Evolutionary conservation across 2,329 filamentous ascomycete genomes (phyloP).

Genomic region (Ceratocystiopsis sp.): DNA sequence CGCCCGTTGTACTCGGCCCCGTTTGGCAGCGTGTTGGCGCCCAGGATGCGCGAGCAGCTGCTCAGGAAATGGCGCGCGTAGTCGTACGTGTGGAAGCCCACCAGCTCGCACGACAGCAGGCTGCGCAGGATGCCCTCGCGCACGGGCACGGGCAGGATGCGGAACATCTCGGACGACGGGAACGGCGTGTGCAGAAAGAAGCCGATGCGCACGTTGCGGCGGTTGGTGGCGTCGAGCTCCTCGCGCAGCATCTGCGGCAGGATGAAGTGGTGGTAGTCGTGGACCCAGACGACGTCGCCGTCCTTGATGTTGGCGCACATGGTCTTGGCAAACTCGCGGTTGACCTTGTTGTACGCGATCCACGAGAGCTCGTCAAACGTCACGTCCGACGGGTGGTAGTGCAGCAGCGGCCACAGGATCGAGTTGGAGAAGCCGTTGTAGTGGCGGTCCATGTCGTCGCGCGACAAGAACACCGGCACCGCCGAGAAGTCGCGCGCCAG

Average conservation of each 20-base stretch:
- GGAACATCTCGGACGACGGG: constrained; percentile 90
- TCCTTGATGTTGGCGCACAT: constrained; percentile 79
- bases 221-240: constrained; percentile 53
- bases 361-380: constrained; percentile 93
- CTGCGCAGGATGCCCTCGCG: constrained; percentile 76
- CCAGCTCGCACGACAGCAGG: constrained; percentile 81
- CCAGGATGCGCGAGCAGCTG: constrained; percentile 85
- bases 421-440: constrained; percentile 98
- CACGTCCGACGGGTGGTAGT: constrained; percentile 97
- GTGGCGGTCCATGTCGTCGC: constrained; percentile 83
- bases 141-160: constrained; percentile 87
- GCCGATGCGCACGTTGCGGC: constrained; percentile 90
- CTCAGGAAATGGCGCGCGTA: constrained; percentile 97
- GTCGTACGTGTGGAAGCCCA: constrained; percentile 97
- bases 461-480: constrained; percentile 81
- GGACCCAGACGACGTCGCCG: constrained; percentile 92
- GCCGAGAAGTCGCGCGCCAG: constrained; percentile 79
- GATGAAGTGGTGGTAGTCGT: constrained; percentile 97
- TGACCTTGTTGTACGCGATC: constrained; percentile 85
- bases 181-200: constrained; percentile 98
- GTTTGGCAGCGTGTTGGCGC: constrained; percentile 68
- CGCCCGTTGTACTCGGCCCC: constrained; percentile 82
- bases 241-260: constrained; percentile 89
- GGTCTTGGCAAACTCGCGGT: constrained; percentile 76
- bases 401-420: constrained; percentile 96